Conservation (phyloP, 1,284 basidiomycete genomes). For the Puccinia coronata region DNA sequence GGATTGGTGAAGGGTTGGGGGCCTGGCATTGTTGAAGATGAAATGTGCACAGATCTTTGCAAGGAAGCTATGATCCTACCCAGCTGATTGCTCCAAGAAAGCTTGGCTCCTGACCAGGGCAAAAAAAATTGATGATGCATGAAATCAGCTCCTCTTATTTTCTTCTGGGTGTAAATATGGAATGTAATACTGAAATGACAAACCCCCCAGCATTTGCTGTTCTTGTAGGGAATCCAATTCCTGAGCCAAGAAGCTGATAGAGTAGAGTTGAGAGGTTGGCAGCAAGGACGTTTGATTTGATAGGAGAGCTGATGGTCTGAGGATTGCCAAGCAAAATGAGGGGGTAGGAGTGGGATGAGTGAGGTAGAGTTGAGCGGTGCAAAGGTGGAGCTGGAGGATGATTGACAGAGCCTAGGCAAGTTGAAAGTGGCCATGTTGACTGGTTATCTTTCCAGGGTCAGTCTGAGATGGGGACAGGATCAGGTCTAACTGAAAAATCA, state of each 20-base stretch:
- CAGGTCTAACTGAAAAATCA: too few species aligned
- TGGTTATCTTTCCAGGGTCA: background rate
- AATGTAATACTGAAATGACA: background rate
- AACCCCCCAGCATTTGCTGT: slow-evolving; percentile 29
- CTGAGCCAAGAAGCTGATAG: slow-evolving; percentile 35
- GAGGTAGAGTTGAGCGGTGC: slow-evolving; percentile 33
- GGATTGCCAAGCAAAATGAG: background rate
- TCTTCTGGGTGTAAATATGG: background rate
- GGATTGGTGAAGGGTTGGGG: background rate
- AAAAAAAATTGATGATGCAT: background rate
- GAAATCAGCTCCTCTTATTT: background rate
- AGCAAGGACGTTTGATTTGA: slow-evolving; percentile 31
- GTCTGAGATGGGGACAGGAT: too few species aligned
- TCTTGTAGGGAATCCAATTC: slow-evolving; percentile 40
- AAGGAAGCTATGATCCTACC: background rate
- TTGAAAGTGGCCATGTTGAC: slow-evolving; percentile 11
- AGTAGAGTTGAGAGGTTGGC: slow-evolving; percentile 46
- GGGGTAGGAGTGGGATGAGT: slow-evolving; percentile 35
- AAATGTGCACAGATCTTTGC: slow-evolving; percentile 17
- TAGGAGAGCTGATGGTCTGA: slow-evolving; percentile 3
- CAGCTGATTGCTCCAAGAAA: slow-evolving; percentile 1
- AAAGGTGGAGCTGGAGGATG: slow-evolving; percentile 16
- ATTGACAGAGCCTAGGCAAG: slow-evolving; percentile 13
- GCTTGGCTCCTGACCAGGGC: background rate
- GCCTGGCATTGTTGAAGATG: slow-evolving; percentile 13